Percentiles rank a stretch among this genome's conserved stretches.
Evolutionary conservation across 164 flowering plant species (phyloP).

Genomic region (Aristolochia contorta): DNA sequence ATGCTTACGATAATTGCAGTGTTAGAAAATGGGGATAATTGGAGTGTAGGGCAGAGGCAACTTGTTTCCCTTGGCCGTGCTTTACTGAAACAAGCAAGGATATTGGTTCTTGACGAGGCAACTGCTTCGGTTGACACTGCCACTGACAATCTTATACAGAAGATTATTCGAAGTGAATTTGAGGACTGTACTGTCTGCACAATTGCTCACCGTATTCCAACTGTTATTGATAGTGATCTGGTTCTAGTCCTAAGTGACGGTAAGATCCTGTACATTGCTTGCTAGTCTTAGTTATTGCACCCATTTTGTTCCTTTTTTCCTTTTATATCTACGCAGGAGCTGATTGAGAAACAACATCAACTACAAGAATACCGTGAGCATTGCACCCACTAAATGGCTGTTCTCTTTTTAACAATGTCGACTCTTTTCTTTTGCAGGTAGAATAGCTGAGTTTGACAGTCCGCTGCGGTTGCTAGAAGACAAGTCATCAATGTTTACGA

Average conservation of each 20-base stretch:
- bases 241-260: slow-evolving; percentile 98
- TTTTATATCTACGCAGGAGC: too few species aligned
- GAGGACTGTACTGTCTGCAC: slow-evolving; percentile 53
- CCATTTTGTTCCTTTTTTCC: too few species aligned
- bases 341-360: too few species aligned
- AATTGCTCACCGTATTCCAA: slow-evolving; percentile 97
- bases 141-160: slow-evolving; percentile 92
- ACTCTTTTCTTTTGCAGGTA: slow-evolving; percentile 42
- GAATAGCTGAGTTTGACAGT: slow-evolving; percentile 82
- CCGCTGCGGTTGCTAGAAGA: slow-evolving; percentile 75
- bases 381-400: too few species aligned
- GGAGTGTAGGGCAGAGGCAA: slow-evolving; percentile 99
- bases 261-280: slow-evolving; percentile 16
- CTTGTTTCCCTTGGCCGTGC: slow-evolving; percentile 93
- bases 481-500: slow-evolving; percentile 81
- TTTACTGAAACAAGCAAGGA: slow-evolving; percentile 79
- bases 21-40: slow-evolving; percentile 93
- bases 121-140: slow-evolving; percentile 97
- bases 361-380: too few species aligned
- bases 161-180: slow-evolving; percentile 75
- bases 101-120: slow-evolving; percentile 94
- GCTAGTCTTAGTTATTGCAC: too few species aligned
- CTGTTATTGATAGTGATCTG: slow-evolving; percentile 90
- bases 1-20: slow-evolving; percentile 31
- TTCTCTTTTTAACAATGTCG: neutral